phyloP scores from a whole-genome alignment of 2,329 filamentous ascomycete species.

The Aureobasidium namibiae region DNA sequence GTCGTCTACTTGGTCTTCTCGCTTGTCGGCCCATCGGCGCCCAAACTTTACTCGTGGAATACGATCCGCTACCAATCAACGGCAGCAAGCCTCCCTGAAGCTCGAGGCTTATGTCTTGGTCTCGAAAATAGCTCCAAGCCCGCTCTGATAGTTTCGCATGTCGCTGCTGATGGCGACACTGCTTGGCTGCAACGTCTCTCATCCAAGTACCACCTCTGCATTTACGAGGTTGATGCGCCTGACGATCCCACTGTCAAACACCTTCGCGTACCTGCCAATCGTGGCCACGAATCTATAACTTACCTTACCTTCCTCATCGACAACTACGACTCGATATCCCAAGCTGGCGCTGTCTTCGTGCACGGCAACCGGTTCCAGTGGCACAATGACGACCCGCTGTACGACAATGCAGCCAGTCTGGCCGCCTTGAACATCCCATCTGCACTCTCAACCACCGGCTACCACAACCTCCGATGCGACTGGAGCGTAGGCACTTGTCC shows the following conservation, averaged over 20 bases:
- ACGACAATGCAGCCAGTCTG: slow-evolving; percentile 39
- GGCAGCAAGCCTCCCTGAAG: slow-evolving; percentile 23
- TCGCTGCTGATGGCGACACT: slow-evolving; percentile 33
- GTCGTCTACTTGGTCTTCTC: slow-evolving; percentile 31
- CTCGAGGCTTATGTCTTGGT: slow-evolving; percentile 37
- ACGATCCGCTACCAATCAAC: slow-evolving; percentile 35
- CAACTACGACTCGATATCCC: slow-evolving; percentile 49
- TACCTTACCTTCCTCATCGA: slow-evolving; percentile 54
- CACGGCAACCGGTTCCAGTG: slow-evolving; percentile 49
- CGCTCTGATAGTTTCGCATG: slow-evolving; percentile 36
- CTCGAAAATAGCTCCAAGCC: slow-evolving; percentile 33
- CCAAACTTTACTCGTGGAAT: slow-evolving; percentile 35
- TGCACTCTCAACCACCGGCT: slow-evolving; percentile 33
- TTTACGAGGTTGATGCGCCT: slow-evolving; percentile 37
- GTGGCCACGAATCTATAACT: slow-evolving; percentile 54
- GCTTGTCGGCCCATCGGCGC: slow-evolving; percentile 27
- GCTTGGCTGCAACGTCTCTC: slow-evolving; percentile 35
- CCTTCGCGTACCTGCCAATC: slow-evolving; percentile 39
- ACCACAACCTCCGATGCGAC: slow-evolving; percentile 44
- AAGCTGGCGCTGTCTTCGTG: slow-evolving; percentile 48
- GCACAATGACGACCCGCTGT: slow-evolving; percentile 47
- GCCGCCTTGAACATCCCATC: slow-evolving; percentile 29
- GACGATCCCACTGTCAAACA: slow-evolving; percentile 22
- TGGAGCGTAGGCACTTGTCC: slow-evolving; percentile 39
- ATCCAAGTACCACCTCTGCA: slow-evolving; percentile 37